Evolutionary conservation across 768 basidiomycete species (phyloP).

Genomic region (Termitomyces heimii): DNA sequence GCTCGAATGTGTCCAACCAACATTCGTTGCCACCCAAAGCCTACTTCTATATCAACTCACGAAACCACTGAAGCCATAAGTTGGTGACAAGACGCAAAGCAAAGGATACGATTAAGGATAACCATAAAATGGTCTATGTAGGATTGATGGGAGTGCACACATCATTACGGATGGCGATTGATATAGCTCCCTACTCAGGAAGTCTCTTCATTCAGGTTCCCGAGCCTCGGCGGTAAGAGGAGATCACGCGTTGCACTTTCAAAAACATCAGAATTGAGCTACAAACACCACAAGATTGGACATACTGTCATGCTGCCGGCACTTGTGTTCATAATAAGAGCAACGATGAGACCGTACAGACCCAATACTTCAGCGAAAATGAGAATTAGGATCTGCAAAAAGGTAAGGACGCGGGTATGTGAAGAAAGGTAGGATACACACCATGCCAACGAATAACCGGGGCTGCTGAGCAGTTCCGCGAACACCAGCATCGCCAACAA

Average conservation of each 20-base stretch:
- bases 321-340: conserved; percentile 91
- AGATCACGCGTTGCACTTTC: conserved; percentile 6
- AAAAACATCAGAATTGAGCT: not conserved
- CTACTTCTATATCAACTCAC: not conserved
- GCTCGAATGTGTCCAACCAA: not conserved
- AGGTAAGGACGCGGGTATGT: not conserved
- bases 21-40: not conserved
- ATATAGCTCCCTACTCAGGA: conserved; percentile 9
- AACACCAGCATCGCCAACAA: conserved; percentile 98
- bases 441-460: conserved; percentile 91
- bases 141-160: conserved; percentile 9
- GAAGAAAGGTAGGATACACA: conserved; percentile 23
- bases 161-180: conserved; percentile 10
- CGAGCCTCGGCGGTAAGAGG: not conserved
- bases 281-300: not conserved
- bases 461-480: conserved; percentile 97
- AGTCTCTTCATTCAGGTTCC: not conserved
- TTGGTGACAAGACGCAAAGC: not conserved
- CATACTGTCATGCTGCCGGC: conserved; percentile 23
- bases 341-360: conserved; percentile 73
- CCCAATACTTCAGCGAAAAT: conserved; percentile 84
- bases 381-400: conserved; percentile 82
- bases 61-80: not conserved
- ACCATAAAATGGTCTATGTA: conserved; percentile 10
- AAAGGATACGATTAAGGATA: conserved; percentile 11